phyloP scores from a whole-genome alignment of 805 yeast species.

The Phaffomyces thermotolerans region DNA sequence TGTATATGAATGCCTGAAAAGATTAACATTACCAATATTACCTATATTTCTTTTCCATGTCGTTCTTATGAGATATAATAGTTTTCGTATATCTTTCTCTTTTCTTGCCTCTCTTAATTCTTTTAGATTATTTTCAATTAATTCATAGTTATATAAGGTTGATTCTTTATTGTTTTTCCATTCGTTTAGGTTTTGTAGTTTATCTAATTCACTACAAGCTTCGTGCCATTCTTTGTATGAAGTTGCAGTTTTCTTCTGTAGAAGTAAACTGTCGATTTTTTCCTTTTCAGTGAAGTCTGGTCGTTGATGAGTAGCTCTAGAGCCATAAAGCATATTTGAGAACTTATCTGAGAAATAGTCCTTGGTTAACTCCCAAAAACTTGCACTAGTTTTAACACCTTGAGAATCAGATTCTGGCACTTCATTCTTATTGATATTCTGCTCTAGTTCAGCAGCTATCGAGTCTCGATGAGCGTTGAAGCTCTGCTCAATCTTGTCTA shows the following conservation, averaged over 20 bases:
- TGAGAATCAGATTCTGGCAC: not conserved
- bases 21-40: slow-evolving; percentile 72
- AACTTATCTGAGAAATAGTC: slow-evolving; percentile 2
- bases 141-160: slow-evolving; percentile 63
- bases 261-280: slow-evolving; percentile 30
- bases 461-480: slow-evolving; percentile 2
- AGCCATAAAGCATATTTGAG: not conserved
- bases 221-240: slow-evolving; percentile 63
- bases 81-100: slow-evolving; percentile 46
- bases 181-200: slow-evolving; percentile 47
- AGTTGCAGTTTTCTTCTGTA: slow-evolving; percentile 41
- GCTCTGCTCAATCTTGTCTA: slow-evolving; percentile 7
- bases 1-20: slow-evolving; percentile 70
- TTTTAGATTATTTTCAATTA: slow-evolving; percentile 43
- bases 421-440: not conserved
- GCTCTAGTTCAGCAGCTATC: not conserved
- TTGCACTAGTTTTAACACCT: not conserved
- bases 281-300: slow-evolving; percentile 25
- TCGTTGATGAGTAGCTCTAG: slow-evolving; percentile 7
- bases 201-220: slow-evolving; percentile 57
- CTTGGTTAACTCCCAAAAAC: slow-evolving; percentile 8
- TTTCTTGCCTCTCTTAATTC: slow-evolving; percentile 56
- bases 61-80: slow-evolving; percentile 74
- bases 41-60: slow-evolving; percentile 82
- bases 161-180: slow-evolving; percentile 69